phyloP scores from a whole-genome alignment of 441 rosid genomes.

The Manihot esculenta region DNA sequence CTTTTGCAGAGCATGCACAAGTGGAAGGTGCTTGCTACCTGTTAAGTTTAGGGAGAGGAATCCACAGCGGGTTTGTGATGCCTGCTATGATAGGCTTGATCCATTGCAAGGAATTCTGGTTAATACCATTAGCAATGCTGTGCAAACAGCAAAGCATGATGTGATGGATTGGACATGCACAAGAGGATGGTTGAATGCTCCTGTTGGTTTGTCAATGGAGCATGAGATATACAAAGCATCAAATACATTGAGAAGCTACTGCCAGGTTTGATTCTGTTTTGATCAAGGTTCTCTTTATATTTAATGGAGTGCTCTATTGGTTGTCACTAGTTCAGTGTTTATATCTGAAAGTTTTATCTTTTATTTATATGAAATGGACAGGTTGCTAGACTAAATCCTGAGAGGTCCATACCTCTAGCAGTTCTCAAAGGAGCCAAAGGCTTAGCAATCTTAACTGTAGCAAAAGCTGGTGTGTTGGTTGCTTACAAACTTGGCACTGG shows the following conservation, averaged over 20 bases:
- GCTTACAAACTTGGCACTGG: constrained; percentile 95
- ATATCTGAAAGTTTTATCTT: constrained; percentile 10
- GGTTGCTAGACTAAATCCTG: constrained; percentile 79
- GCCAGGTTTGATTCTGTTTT: constrained; percentile 51
- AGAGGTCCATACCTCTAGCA: constrained; percentile 78
- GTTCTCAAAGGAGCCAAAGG: constrained; percentile 81
- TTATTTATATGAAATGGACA: constrained; percentile 28
- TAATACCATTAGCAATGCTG: constrained; percentile 82
- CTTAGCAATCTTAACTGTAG: constrained; percentile 87
- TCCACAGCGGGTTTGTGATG: constrained; percentile 95
- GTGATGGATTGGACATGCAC: constrained; percentile 91
- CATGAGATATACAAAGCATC: constrained; percentile 93
- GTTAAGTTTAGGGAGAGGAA: constrained; percentile 77
- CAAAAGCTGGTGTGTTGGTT: constrained; percentile 82
- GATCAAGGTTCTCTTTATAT: not conserved
- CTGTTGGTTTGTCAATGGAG: constrained; percentile 91
- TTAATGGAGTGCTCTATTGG: not conserved
- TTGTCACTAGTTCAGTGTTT: not conserved
- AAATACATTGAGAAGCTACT: constrained; percentile 72
- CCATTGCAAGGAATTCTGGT: constrained; percentile 82
- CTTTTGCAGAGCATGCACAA: constrained; percentile 77
- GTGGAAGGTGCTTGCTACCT: constrained; percentile 84
- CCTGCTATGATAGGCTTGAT: constrained; percentile 93
- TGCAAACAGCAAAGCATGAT: constrained; percentile 91
- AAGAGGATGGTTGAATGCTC: constrained; percentile 95